phyloP scores from a whole-genome alignment of 2,329 filamentous ascomycete species.

The Scedosporium dehoogii region DNA sequence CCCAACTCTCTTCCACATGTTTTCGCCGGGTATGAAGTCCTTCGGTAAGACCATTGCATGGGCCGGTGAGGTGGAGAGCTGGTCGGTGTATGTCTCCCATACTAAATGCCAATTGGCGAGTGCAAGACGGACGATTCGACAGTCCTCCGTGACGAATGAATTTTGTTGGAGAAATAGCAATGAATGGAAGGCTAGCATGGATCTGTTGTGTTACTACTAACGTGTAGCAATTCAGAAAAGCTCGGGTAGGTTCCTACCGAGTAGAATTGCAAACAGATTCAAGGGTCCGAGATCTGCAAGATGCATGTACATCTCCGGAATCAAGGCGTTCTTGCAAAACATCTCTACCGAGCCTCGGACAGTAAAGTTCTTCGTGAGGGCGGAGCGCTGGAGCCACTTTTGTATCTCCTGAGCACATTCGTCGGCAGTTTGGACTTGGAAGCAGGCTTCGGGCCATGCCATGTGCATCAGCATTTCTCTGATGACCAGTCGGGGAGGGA shows the following conservation, averaged over 20 bases:
- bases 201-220: conserved; percentile 3
- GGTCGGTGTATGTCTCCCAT: conserved; percentile 14
- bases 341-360: conserved; percentile 16
- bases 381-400: conserved; percentile 16
- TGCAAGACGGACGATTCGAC: conserved; percentile 17
- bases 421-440: conserved; percentile 22
- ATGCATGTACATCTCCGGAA: conserved; percentile 8
- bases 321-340: conserved; percentile 13
- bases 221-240: background rate
- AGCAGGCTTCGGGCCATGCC: conserved; percentile 24
- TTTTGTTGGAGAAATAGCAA: conserved; percentile 26
- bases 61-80: conserved; percentile 8
- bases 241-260: background rate
- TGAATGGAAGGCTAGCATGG: conserved; percentile 15
- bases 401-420: conserved; percentile 20
- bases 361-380: conserved; percentile 13
- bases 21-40: conserved; percentile 11
- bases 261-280: conserved; percentile 16
- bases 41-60: conserved; percentile 10
- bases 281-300: conserved; percentile 15
- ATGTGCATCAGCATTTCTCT: conserved; percentile 27
- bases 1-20: conserved; percentile 23
- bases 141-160: conserved; percentile 18
- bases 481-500: conserved; percentile 27
- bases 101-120: conserved; percentile 17